phyloP scores from a whole-genome alignment of 2,329 filamentous ascomycete genomes.

The Xylariaceae sp. region DNA sequence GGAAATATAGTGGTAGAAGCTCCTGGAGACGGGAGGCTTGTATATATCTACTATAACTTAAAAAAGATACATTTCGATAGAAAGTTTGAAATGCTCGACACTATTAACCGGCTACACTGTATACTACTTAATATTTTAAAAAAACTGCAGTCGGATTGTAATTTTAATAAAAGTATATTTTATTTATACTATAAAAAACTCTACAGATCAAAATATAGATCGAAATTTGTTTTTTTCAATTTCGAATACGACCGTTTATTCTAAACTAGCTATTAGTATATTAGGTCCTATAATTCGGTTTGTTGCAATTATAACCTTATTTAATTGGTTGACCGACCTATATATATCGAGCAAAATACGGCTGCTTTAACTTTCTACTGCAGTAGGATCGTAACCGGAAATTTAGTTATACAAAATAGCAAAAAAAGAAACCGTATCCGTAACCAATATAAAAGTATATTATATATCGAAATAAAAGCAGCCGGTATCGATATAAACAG shows the following conservation, averaged over 20 bases:
- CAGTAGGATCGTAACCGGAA: constrained; percentile 1
- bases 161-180: background rate
- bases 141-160: background rate
- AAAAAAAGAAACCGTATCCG: constrained; percentile 1
- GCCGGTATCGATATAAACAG: background rate
- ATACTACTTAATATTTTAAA: constrained; percentile 1
- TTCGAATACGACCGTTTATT: constrained; percentile 1
- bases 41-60: constrained; percentile 1
- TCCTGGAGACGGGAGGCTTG: background rate
- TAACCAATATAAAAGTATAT: background rate
- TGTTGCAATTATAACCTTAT: background rate
- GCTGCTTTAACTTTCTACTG: background rate
- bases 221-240: constrained; percentile 1
- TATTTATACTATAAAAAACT: background rate
- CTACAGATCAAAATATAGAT: background rate
- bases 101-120: background rate
- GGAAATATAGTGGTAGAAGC: constrained; percentile 1
- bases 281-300: background rate
- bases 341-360: background rate
- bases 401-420: constrained; percentile 1
- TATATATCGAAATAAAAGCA: constrained; percentile 5
- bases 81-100: constrained; percentile 1
- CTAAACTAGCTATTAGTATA: background rate
- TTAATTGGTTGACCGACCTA: background rate
- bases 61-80: background rate